Evolutionary conservation across 768 basidiomycete species (phyloP), one percentile per base, ranked within the genome.

Genomic region (Agaricus sinodeliciosus): DNA sequence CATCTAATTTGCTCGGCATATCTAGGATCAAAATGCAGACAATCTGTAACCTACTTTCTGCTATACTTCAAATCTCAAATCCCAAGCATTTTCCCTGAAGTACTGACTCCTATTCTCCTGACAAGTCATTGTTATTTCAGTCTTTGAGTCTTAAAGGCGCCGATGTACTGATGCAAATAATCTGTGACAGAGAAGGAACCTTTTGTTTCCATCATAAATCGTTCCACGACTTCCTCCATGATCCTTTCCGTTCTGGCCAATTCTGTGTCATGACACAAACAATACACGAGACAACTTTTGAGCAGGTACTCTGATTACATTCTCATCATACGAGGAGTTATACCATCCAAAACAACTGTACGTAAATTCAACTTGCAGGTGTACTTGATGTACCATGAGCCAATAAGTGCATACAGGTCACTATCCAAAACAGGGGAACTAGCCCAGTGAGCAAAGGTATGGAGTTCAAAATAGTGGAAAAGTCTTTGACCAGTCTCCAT

Each of bases 191-290:
- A 16, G 37, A 16, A 13, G 12, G 37, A 9, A 31, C 31, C 11
- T 39, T 39, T 15, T 39, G 16, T 7, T 22, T 51, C 8, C 37
- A 36, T 19, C 50, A 51, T 1, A 51, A 44, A 51, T 51, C 50
- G n/a, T 51, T 51, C 26, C 35, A 2, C 28, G 50, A 51, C 35
- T 51, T 51, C 39, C 50, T 51, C 31, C 28, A 11, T 12, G 42
- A 51, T n/a, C 43, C 50, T 9, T 18, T 2, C 25, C 50, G 43
- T 13, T 51, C 50, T n/a, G 9, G 9, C 4, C 3, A 7, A 19
- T 51, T 36, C 27, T 51, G 34, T 11, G 35, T 51, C 28, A 18
- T 27, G 28, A 35, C 49, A 6, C 28, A 40, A 6, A n/a, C 16
- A 18, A 34, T 43, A 9, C 18, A 18, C 11, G 31, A 42, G 8